Evolutionary conservation across 2,329 filamentous ascomycete species (phyloP).

Genomic region (Microcyclosporella mali): DNA sequence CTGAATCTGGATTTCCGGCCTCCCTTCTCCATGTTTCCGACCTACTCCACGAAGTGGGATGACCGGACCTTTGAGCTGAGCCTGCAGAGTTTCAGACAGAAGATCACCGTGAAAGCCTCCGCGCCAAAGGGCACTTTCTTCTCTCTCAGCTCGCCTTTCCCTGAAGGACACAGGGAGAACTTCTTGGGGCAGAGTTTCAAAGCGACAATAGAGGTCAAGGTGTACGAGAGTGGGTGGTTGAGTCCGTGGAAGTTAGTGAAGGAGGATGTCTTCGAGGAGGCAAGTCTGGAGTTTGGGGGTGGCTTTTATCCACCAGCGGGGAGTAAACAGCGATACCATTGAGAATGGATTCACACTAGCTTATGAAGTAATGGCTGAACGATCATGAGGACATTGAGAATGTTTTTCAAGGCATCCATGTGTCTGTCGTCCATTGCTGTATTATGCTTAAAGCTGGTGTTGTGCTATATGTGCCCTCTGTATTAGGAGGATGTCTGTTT

Average conservation of each 20-base stretch:
- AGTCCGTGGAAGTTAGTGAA: constrained; percentile 37
- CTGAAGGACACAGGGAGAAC: constrained; percentile 41
- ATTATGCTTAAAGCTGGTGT: too few relatives aligned
- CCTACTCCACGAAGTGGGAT: constrained; percentile 37
- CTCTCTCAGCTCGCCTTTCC: constrained; percentile 41
- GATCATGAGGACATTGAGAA: too few relatives aligned
- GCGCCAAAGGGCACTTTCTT: constrained; percentile 43
- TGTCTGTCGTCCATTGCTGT: too few relatives aligned
- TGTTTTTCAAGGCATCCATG: too few relatives aligned
- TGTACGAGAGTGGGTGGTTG: constrained; percentile 37
- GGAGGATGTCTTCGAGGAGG: constrained; percentile 38
- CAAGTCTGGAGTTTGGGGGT: constrained; percentile 46
- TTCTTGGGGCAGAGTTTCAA: constrained; percentile 44
- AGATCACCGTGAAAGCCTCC: constrained; percentile 36
- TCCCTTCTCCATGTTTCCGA: constrained; percentile 42
- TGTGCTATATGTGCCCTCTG: too few relatives aligned
- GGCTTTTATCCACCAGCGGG: constrained; percentile 42
- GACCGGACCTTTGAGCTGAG: constrained; percentile 34
- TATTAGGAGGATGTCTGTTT: too few relatives aligned
- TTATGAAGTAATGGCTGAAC: too few relatives aligned
- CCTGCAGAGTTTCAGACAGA: constrained; percentile 36
- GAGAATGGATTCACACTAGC: too few relatives aligned
- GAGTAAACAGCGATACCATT: constrained; percentile 32
- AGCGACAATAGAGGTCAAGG: constrained; percentile 38
- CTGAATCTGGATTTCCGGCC: constrained; percentile 40